Evolutionary conservation across 1,284 basidiomycete species (phyloP), one percentile per base, ranked within the genome.

Genomic region (Ustilago esculenta): DNA sequence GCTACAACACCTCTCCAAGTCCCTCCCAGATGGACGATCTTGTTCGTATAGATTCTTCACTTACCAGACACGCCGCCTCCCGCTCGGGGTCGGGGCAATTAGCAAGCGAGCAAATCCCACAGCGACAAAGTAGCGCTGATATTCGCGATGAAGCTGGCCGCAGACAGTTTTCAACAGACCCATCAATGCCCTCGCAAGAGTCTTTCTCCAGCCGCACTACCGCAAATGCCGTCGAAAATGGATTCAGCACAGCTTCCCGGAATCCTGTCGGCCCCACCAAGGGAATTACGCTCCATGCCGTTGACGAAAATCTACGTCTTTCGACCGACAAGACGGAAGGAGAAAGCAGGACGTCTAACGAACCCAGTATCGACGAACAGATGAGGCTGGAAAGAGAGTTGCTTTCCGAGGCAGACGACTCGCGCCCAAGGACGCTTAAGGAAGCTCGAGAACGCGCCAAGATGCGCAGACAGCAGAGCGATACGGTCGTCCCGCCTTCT

Each of bases 371-470:
- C 2, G 68, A 61, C 14, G 68, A 71, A 45, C 68, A 71, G 49
- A 55, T 15, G 21, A 47, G 63, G n/a, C 45, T 71, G 2, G 68
- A 71, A 29, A 43, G 39, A 15, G 57, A 71, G 41, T 37, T 71
- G 20, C 54, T 71, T 5, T 54, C 53, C 12, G 68, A 65, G 23
- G 50, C 47, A 5, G 66, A 70, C 34, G 50, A 41, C 2, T 46
- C 66, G 37, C 51, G 70, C 2, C 70, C 70, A 1, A 50, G 63
- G 15, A 73, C 70, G 12, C 56, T 73, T 40, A 69, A 73, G 33
- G 70, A 73, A 43, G 70, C 70, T 2, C 37, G 70, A 20, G 70
- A 64, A 42, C 50, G 60, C 23, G 70, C 70, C 14, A 69, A 50
- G 47, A 42, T 66, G 44, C 68, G 68, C 25, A 54, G 39, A 25